These are phyloP conservation scores for Fremontodendron californicum DNA, from an alignment of 345 rosid genomes.

Conservation along the genomic window DNA sequence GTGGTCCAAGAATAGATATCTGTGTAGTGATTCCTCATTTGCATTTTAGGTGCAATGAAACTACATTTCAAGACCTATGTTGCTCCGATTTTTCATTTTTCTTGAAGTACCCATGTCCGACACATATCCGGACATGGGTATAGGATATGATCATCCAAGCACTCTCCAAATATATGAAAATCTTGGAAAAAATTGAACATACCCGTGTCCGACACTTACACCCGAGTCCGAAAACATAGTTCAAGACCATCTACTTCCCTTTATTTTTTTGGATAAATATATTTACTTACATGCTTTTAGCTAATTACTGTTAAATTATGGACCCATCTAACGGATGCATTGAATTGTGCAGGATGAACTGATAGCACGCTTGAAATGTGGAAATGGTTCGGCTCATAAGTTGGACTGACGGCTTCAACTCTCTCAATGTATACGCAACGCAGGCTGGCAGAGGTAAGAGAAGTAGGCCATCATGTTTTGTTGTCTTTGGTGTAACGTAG, in stretches of 20 bases:
- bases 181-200: no score
- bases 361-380: constrained; percentile 61
- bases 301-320: background rate
- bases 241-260: background rate
- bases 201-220: no score
- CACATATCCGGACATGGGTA: no score
- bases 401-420: background rate
- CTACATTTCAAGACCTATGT: no score
- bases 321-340: background rate
- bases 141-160: no score
- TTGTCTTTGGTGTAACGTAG: constrained; percentile 12
- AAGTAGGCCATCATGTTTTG: constrained; percentile 10
- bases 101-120: no score
- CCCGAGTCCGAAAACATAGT: no score
- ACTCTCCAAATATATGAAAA: no score
- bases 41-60: background rate
- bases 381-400: constrained; percentile 26
- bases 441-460: background rate
- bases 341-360: constrained; percentile 70
- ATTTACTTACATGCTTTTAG: background rate
- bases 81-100: no score
- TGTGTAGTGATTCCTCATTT: background rate
- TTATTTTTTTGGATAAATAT: background rate
- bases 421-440: background rate
- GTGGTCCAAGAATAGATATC: background rate